A percentile compares a stretch with the other conserved stretches of the same genome.
phyloP scores from a whole-genome alignment of 257 asterid species.

The Rhazya stricta region DNA sequence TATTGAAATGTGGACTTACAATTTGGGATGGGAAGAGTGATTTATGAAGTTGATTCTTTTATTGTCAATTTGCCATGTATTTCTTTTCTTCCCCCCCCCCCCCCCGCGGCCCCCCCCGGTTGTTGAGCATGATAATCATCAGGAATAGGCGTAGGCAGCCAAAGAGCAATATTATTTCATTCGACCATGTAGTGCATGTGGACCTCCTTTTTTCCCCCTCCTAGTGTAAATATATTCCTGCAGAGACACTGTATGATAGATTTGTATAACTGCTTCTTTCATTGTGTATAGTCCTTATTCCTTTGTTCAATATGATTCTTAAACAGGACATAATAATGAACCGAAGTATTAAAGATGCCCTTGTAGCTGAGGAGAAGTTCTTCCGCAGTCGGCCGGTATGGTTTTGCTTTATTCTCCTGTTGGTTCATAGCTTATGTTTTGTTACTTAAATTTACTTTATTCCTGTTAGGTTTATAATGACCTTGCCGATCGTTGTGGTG shows the following conservation, averaged over 20 bases:
- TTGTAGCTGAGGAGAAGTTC: conserved; percentile 85
- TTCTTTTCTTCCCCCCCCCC: no score
- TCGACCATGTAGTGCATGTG: neutral
- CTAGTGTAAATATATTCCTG: neutral
- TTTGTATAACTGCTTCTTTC: neutral
- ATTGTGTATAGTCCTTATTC: neutral
- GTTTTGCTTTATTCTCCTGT: conserved; percentile 14
- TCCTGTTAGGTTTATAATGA: conserved; percentile 70
- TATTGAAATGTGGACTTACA: neutral
- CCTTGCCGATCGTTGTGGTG: conserved; percentile 89
- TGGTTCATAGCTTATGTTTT: conserved; percentile 19
- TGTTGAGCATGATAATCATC: neutral
- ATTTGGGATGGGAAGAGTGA: neutral
- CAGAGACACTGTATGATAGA: neutral
- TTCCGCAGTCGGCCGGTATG: conserved; percentile 77
- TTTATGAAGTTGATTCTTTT: neutral
- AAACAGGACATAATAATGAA: conserved; percentile 71
- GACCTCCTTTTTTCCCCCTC: neutral
- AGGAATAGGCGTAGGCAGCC: neutral
- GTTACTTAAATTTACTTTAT: conserved; percentile 13
- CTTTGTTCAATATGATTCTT: conserved; percentile 12
- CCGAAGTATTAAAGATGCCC: conserved; percentile 85
- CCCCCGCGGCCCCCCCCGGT: no score
- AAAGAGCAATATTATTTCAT: neutral
- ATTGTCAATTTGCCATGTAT: neutral